Evolutionary conservation across 1,284 basidiomycete species (phyloP), one percentile per base, ranked within the genome.

Genomic region (Fomes fomentarius): DNA sequence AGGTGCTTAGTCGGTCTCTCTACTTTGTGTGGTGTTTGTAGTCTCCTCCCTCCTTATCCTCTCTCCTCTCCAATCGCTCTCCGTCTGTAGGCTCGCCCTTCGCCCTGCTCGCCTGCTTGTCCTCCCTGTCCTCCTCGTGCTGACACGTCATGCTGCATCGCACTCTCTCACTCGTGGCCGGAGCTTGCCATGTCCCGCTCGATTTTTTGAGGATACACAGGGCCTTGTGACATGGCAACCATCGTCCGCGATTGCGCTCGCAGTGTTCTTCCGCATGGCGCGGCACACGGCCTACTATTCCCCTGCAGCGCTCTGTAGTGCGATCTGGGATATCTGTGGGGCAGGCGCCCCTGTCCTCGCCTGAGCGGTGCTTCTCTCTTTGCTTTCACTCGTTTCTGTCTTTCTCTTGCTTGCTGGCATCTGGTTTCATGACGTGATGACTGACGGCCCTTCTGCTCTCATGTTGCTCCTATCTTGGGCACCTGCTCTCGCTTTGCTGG

Each of bases 1-100:
- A 91, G 89, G 89, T 91, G 89, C 88, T 90, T 91, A 87, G 82
- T 80, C 84, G 80, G 80, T 81, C 79, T 78, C 74, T 72, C 70
- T 58, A 60, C 55, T 71, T 74, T 77, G 48, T 61, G 51, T 63
- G 57, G 65, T 60, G 52, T 58, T 55, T 56, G 44, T 51, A 37
- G 48, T 48, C 48, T 39, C 45, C 41, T 50, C 52, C 40, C 47
- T 37, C 34, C 41, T 26, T 38, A 37, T 38, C 50, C 42, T 43
- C 24, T 37, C 43, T 47, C 17, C 67, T 73, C 65, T 73, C 65
- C 66, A 66, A 35, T 69, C 68, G 66, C 67, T 64, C 61, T 45
- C 34, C 37, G 40, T 51, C 51, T 57, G 61, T 63, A 60, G 60
- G 63, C 64, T 54, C 54, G 63, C 62, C 56, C 59, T 57, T 51